Evolutionary conservation across 768 basidiomycete species (phyloP), one percentile per base, ranked within the genome.

Genomic region (Calocera cornea): DNA sequence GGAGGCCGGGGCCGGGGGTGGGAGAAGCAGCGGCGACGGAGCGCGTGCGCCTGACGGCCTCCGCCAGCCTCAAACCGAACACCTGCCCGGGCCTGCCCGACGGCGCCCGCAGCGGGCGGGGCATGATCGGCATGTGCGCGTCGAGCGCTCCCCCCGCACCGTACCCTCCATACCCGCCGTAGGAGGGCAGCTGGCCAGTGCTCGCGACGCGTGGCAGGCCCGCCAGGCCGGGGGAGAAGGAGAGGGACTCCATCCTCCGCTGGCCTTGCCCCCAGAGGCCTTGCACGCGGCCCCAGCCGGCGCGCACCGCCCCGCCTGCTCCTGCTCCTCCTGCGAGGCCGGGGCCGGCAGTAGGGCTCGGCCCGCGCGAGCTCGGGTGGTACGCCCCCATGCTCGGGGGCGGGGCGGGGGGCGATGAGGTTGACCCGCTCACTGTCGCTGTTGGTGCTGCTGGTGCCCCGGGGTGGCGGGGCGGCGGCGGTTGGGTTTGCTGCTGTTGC

Each of bases 21-120:
- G n/a, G n/a, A n/a, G n/a, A n/a, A n/a, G n/a, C n/a, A n/a, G n/a
- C n/a, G 14, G 24, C 11, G 27, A 60, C 54, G 54, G 31, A 29
- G 27, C 54, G 24, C 54, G 54, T 60, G 24, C 54, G 24, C 5
- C 54, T 11, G 54, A 60, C 54, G 5, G 54, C 75, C 73, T 86
- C 85, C 68, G 87, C 69, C 16, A 76, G 66, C 41, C 24, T 17
- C 34, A 40, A 16, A 50, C 33, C n/a, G 67, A 68, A 49, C 19
- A 36, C 36, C 38, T 31, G 36, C 41, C 69, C 36, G 36, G 19
- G 2, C 41, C 60, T 33, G 40, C 47, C 67, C 60, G 29, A 65
- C 67, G 65, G 68, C 67, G 31, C 65, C 47, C 33, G 22, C 27
- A 64, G 75, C 65, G 7, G 71, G 71, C 65, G 12, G 34, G 68